phyloP scores from a whole-genome alignment of 768 basidiomycete genomes.

The Lactarius tabidus region DNA sequence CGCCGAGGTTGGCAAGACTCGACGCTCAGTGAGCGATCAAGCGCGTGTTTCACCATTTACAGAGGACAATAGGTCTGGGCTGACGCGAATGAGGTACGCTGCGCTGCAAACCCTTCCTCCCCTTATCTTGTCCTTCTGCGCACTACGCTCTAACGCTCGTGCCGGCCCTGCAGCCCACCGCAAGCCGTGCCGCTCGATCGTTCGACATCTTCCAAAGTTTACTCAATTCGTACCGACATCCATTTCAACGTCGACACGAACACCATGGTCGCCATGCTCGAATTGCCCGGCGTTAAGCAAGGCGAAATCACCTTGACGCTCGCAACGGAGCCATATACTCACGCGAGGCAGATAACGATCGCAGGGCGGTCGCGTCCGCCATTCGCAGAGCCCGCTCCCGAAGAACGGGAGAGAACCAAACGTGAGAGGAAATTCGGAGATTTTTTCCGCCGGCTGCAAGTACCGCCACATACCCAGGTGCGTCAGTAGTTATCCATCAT shows the following conservation, averaged over 20 bases:
- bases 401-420: constrained; percentile 32
- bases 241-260: constrained; percentile 50
- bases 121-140: neutral
- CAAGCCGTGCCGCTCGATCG: constrained; percentile 3
- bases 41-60: constrained; percentile 12
- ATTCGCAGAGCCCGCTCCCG: constrained; percentile 33
- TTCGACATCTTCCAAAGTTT: constrained; percentile 22
- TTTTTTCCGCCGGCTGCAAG: constrained; percentile 48
- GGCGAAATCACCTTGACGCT: constrained; percentile 56
- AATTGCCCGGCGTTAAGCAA: constrained; percentile 64
- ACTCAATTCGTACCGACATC: constrained; percentile 57
- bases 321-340: constrained; percentile 56
- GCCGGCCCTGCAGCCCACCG: constrained; percentile 21
- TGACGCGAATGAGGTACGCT: constrained; percentile 26
- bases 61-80: constrained; percentile 9
- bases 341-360: constrained; percentile 58
- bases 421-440: constrained; percentile 54
- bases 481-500: constrained; percentile 29
- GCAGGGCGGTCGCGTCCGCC: constrained; percentile 43
- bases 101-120: neutral
- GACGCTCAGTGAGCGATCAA: constrained; percentile 22
- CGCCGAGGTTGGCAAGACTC: neutral
- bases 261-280: constrained; percentile 56
- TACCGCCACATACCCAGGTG: constrained; percentile 56
- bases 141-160: constrained; percentile 7